A percentile compares a stretch with the other conserved stretches of the same genome.
phyloP scores from a whole-genome alignment of 331 rosid species.

The Acacia pycnantha region DNA sequence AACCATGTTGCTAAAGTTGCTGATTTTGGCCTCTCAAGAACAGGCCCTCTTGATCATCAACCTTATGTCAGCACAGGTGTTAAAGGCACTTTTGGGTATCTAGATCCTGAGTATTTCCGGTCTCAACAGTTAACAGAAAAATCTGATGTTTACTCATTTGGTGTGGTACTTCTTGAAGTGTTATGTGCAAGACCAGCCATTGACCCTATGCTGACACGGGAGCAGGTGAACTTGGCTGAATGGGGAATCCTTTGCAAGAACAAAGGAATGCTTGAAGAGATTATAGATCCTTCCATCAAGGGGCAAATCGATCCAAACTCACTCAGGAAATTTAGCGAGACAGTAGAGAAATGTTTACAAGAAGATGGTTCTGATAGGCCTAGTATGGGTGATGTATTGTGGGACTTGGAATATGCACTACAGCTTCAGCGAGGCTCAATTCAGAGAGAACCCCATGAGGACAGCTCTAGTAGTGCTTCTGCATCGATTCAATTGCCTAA shows the following conservation, averaged over 20 bases:
- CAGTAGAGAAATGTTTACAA: conserved; percentile 46
- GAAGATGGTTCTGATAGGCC: conserved; percentile 43
- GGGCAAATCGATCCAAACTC: conserved; percentile 46
- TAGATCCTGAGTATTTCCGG: conserved; percentile 57
- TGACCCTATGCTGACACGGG: conserved; percentile 39
- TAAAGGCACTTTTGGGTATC: conserved; percentile 59
- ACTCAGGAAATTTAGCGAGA: conserved; percentile 45
- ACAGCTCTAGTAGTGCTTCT: conserved; percentile 33
- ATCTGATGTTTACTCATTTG: conserved; percentile 61
- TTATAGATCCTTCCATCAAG: conserved; percentile 43
- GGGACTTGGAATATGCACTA: conserved; percentile 59
- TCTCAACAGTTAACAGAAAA: conserved; percentile 49
- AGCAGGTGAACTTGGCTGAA: conserved; percentile 49
- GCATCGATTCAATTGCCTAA: conserved; percentile 23
- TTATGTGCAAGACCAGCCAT: conserved; percentile 55
- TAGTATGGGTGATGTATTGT: conserved; percentile 51
- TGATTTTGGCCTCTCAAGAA: conserved; percentile 58
- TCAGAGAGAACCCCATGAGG: conserved; percentile 41
- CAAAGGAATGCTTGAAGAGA: conserved; percentile 42
- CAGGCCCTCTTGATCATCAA: conserved; percentile 45
- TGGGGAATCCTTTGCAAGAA: conserved; percentile 52
- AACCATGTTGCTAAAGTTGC: conserved; percentile 57
- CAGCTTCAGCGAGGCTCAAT: conserved; percentile 49
- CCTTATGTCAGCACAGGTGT: conserved; percentile 56
- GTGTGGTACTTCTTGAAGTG: conserved; percentile 57